Conservation (phyloP, 352 stramenopile species). For the Phytophthora fragariaefolia region DNA sequence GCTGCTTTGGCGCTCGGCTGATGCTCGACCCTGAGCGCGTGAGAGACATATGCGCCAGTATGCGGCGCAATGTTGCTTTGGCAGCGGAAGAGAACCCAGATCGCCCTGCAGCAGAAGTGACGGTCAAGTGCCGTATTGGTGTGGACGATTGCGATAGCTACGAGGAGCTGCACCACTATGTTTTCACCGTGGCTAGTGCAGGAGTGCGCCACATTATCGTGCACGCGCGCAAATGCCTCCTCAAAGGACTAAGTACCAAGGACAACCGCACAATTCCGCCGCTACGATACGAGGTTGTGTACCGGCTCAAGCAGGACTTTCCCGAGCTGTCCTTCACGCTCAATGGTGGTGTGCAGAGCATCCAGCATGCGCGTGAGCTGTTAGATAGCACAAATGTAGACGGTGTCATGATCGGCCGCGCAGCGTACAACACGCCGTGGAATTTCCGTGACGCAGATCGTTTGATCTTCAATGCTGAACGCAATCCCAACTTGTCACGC, state of each 20-base stretch:
- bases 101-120: slow-evolving; percentile 70
- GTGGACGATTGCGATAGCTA: slow-evolving; percentile 95
- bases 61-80: slow-evolving; percentile 58
- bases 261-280: slow-evolving; percentile 98
- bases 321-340: slow-evolving; percentile 96
- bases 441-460: slow-evolving; percentile 89
- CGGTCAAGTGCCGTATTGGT: slow-evolving; percentile 99
- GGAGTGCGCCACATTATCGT: slow-evolving; percentile 97
- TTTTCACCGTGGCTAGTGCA: slow-evolving; percentile 89
- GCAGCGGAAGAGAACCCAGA: slow-evolving; percentile 37
- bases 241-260: slow-evolving; percentile 95
- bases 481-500: slow-evolving; percentile 85
- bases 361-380: slow-evolving; percentile 91
- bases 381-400: slow-evolving; percentile 82
- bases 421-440: slow-evolving; percentile 90
- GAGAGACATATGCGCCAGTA: slow-evolving; percentile 89
- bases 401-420: slow-evolving; percentile 92
- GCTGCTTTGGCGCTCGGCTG: slow-evolving; percentile 96
- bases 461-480: slow-evolving; percentile 74
- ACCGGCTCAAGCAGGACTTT: slow-evolving; percentile 95
- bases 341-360: slow-evolving; percentile 97
- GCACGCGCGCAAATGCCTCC: slow-evolving; percentile 97
- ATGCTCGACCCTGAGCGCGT: slow-evolving; percentile 98
- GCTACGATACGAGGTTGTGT: slow-evolving; percentile 96
- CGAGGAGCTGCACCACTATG: slow-evolving; percentile 93